A percentile compares a stretch with the other conserved stretches of the same genome.
Conservation (phyloP, 108 stramenopile genomes). For the Nitzschia putrida region DNA sequence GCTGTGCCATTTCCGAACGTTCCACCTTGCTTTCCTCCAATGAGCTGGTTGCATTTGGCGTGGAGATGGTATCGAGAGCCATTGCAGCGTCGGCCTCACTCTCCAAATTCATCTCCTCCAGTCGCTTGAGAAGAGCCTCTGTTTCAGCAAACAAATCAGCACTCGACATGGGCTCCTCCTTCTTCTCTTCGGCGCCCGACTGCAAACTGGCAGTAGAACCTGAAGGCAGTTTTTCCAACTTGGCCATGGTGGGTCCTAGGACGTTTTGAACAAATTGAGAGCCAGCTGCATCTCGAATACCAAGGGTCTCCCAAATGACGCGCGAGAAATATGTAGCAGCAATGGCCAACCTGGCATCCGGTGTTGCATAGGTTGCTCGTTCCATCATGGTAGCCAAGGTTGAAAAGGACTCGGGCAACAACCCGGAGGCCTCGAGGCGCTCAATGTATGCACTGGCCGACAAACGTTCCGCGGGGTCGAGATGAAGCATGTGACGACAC, state of each 20-base stretch:
- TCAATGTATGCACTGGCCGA: conserved; percentile 71
- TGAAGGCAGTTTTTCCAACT: conserved; percentile 12
- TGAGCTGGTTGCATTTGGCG: not conserved
- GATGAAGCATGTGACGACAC: conserved; percentile 84
- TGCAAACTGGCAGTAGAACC: not conserved
- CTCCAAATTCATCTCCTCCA: conserved; percentile 45
- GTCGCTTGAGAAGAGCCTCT: conserved; percentile 39
- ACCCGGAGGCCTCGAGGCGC: conserved; percentile 50
- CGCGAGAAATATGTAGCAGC: conserved; percentile 75
- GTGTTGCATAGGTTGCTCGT: conserved; percentile 36
- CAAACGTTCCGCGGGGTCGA: conserved; percentile 78
- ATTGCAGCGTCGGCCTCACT: conserved; percentile 22
- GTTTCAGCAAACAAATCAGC: conserved; percentile 42
- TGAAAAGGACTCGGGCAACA: conserved; percentile 35
- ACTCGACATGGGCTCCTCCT: conserved; percentile 31
- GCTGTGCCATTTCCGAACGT: conserved; percentile 38
- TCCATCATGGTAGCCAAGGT: conserved; percentile 30
- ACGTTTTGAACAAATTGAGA: conserved; percentile 59
- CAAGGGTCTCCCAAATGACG: conserved; percentile 73
- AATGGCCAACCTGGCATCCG: conserved; percentile 89
- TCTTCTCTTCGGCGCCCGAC: conserved; percentile 50
- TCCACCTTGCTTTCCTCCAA: not conserved
- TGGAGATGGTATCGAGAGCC: conserved; percentile 8
- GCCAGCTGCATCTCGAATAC: conserved; percentile 76
- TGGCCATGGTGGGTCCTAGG: conserved; percentile 48